These are phyloP conservation scores for Podaxis sp. DNA, from an alignment of 768 basidiomycete genomes.

Conservation along the genomic window DNA sequence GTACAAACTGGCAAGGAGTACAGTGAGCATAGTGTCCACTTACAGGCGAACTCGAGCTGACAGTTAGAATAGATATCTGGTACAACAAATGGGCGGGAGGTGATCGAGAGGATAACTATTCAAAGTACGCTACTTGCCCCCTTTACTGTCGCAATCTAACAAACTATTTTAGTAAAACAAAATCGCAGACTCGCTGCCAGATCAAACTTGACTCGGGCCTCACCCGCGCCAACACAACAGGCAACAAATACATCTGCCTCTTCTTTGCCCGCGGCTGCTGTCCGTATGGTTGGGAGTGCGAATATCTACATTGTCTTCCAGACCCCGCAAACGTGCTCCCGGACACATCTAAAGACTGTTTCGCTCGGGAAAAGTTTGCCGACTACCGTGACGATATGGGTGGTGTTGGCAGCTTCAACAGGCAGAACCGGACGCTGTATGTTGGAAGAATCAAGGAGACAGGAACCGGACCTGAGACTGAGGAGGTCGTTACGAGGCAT, in stretches of 20 bases:
- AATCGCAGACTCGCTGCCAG: constrained; percentile 90
- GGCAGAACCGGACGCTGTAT: constrained; percentile 93
- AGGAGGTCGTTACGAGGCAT: constrained; percentile 87
- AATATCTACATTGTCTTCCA: constrained; percentile 90
- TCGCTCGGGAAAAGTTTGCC: constrained; percentile 93
- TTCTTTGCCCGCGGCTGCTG: constrained; percentile 97
- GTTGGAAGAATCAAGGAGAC: constrained; percentile 94
- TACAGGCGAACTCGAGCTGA: background rate
- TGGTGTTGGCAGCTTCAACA: constrained; percentile 94
- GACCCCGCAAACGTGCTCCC: constrained; percentile 66
- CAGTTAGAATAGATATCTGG: constrained; percentile 74
- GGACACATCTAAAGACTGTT: constrained; percentile 94
- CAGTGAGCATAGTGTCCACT: constrained; percentile 52
- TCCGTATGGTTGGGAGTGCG: constrained; percentile 98
- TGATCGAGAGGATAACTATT: constrained; percentile 94
- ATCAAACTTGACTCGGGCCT: constrained; percentile 88
- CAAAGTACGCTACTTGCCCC: constrained; percentile 58
- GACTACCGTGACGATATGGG: constrained; percentile 99
- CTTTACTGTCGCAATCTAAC: constrained; percentile 8
- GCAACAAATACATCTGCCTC: constrained; percentile 89
- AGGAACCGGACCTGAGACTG: constrained; percentile 83
- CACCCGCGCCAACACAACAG: constrained; percentile 92
- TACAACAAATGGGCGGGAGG: constrained; percentile 99
- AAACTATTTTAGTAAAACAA: constrained; percentile 66
- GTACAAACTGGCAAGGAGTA: constrained; percentile 95